A percentile compares a stretch with the other conserved stretches of the same genome.
These are phyloP conservation scores for Mycena leptocephala DNA, from an alignment of 768 basidiomycete genomes.

Conservation along the genomic window DNA sequence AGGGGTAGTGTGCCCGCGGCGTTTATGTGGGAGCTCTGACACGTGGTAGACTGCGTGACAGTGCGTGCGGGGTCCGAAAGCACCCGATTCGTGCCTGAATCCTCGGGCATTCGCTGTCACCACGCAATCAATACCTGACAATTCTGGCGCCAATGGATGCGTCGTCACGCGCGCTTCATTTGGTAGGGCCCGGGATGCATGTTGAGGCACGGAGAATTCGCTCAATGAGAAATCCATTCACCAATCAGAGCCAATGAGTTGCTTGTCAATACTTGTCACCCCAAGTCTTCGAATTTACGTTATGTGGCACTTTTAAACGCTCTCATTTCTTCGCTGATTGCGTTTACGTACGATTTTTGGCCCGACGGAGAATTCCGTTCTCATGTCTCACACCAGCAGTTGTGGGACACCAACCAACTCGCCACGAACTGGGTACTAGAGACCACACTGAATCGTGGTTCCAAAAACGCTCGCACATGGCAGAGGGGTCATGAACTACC, in stretches of 20 bases:
- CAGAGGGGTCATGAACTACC: too few species aligned
- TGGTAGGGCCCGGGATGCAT: background rate
- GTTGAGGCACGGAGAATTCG: background rate
- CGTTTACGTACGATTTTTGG: too few species aligned
- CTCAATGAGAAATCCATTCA: slow-evolving; percentile 5
- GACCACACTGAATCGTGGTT: too few species aligned
- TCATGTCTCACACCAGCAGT: too few species aligned
- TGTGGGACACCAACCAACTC: too few species aligned
- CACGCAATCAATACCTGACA: background rate
- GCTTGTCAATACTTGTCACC: background rate
- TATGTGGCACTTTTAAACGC: background rate
- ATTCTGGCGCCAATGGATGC: background rate
- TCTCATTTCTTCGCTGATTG: too few species aligned
- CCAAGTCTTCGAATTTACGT: background rate
- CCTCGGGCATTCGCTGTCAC: slow-evolving; percentile 5
- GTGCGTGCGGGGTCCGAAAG: background rate
- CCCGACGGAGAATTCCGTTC: too few species aligned
- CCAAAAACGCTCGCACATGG: too few species aligned
- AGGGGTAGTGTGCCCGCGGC: slow-evolving; percentile 6
- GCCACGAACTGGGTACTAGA: too few species aligned
- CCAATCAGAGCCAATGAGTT: too few species aligned
- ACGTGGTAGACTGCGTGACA: background rate
- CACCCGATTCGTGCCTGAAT: background rate
- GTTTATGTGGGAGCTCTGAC: background rate
- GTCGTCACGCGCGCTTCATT: background rate